Conservation (phyloP, 2,329 filamentous ascomycete genomes). For the Emericellopsis atlantica region DNA sequence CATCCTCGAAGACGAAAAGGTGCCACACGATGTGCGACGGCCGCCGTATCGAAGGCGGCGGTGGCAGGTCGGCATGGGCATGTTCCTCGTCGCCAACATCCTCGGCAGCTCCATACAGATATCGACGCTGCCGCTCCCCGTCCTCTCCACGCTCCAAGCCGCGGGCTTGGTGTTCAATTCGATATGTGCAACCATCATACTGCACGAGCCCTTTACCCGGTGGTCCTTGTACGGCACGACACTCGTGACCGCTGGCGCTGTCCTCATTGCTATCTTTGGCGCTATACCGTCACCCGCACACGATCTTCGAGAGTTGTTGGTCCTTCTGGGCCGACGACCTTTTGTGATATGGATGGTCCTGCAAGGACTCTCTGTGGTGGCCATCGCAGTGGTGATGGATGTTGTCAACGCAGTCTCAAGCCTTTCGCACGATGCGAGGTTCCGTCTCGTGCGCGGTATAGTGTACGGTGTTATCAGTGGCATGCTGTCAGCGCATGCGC, state of each 20-base stretch:
- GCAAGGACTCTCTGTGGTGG: conserved; percentile 60
- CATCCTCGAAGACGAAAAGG: conserved; percentile 92
- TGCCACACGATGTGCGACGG: conserved; percentile 61
- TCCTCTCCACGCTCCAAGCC: conserved; percentile 88
- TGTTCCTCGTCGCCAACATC: conserved; percentile 92
- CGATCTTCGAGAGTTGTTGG: conserved; percentile 68
- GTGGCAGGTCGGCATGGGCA: conserved; percentile 96
- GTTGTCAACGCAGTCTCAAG: conserved; percentile 37
- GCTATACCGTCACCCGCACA: conserved; percentile 90
- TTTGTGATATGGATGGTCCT: conserved; percentile 86
- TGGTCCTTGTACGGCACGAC: conserved; percentile 87
- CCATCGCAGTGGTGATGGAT: conserved; percentile 52
- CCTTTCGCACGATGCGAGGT: conserved; percentile 47
- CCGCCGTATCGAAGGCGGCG: conserved; percentile 81
- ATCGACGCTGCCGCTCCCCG: conserved; percentile 84
- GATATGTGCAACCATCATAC: conserved; percentile 85
- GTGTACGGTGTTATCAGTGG: conserved; percentile 84
- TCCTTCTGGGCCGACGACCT: conserved; percentile 56
- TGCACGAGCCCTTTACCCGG: conserved; percentile 85
- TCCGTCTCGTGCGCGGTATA: conserved; percentile 70
- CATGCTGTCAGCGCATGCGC: conserved; percentile 83
- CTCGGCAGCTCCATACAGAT: conserved; percentile 95
- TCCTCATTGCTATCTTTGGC: conserved; percentile 86
- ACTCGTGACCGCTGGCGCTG: conserved; percentile 77
- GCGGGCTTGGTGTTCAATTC: conserved; percentile 98